phyloP scores from a whole-genome alignment of 805 yeast genomes.

The Wickerhamiella siamensis region DNA sequence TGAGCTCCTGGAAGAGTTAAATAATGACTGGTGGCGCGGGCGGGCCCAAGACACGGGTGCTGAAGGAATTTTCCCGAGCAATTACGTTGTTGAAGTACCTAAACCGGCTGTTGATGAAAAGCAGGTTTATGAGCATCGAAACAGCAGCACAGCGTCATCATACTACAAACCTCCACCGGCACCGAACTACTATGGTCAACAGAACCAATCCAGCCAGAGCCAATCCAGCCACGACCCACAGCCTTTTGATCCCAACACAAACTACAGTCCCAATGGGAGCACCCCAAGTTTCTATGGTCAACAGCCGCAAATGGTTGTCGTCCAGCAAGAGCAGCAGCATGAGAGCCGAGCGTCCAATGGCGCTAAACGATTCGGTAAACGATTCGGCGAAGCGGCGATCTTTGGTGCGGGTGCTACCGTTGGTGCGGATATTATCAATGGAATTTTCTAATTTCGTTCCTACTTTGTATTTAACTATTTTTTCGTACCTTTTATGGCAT shows the following conservation, averaged over 20 bases:
- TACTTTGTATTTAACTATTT: neutral
- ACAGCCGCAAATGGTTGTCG: conserved; percentile 17
- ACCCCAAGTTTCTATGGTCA: conserved; percentile 12
- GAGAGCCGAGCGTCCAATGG: conserved; percentile 21
- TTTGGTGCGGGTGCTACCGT: conserved; percentile 95
- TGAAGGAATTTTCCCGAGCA: conserved; percentile 80
- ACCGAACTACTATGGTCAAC: conserved; percentile 7
- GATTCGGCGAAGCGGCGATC: conserved; percentile 81
- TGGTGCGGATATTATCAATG: conserved; percentile 66
- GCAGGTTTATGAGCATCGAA: conserved; percentile 9
- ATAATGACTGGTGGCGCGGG: conserved; percentile 91
- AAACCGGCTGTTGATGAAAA: conserved; percentile 21
- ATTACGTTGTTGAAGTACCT: too few relatives aligned
- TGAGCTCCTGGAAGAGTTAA: conserved; percentile 54
- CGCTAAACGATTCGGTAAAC: conserved; percentile 55
- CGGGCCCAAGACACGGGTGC: conserved; percentile 31
- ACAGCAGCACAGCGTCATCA: conserved; percentile 11
- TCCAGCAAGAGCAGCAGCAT: conserved; percentile 10
- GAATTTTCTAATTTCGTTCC: conserved; percentile 9
- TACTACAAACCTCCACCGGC: conserved; percentile 13
- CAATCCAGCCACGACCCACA: conserved; percentile 12
- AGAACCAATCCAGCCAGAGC: conserved; percentile 9
- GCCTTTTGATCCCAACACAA: conserved; percentile 2
- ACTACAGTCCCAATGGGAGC: conserved; percentile 24
- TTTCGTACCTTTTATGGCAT: neutral